phyloP scores from a whole-genome alignment of 768 basidiomycete species.

The Boletellus ananiceps region DNA sequence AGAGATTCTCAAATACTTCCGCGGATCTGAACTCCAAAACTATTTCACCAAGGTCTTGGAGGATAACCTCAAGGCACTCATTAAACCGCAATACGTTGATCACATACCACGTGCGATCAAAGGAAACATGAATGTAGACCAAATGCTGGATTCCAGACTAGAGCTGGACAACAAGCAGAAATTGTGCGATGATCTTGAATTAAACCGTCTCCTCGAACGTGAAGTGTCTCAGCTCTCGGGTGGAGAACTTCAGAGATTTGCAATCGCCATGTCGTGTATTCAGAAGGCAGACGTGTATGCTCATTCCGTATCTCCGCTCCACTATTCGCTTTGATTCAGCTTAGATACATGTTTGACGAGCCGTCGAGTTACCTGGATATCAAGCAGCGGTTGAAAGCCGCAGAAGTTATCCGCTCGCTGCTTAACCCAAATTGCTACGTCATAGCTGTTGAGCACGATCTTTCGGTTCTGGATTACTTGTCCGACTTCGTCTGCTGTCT shows the following conservation, averaged over 20 bases:
- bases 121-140: conserved; percentile 73
- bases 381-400: conserved; percentile 91
- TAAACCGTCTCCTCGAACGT: conserved; percentile 81
- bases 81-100: conserved; percentile 99
- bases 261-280: conserved; percentile 95
- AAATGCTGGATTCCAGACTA: conserved; percentile 90
- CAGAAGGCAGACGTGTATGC: conserved; percentile 93
- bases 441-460: conserved; percentile 97
- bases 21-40: conserved; percentile 97
- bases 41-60: conserved; percentile 99
- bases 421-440: conserved; percentile 85
- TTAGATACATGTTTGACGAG: conserved; percentile 98
- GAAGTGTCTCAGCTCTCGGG: conserved; percentile 86
- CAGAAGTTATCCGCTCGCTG: conserved; percentile 88
- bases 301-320: not conserved
- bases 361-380: conserved; percentile 98
- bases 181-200: conserved; percentile 82
- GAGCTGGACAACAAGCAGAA: conserved; percentile 86
- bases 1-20: conserved; percentile 97
- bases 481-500: conserved; percentile 98
- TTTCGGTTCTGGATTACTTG: conserved; percentile 96
- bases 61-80: conserved; percentile 96
- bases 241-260: conserved; percentile 96
- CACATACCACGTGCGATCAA: conserved; percentile 97
- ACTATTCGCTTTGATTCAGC: conserved; percentile 2